These are phyloP conservation scores for Xylariomycetidae sp. DNA, from an alignment of 2,329 filamentous ascomycete species.

Conservation along the genomic window DNA sequence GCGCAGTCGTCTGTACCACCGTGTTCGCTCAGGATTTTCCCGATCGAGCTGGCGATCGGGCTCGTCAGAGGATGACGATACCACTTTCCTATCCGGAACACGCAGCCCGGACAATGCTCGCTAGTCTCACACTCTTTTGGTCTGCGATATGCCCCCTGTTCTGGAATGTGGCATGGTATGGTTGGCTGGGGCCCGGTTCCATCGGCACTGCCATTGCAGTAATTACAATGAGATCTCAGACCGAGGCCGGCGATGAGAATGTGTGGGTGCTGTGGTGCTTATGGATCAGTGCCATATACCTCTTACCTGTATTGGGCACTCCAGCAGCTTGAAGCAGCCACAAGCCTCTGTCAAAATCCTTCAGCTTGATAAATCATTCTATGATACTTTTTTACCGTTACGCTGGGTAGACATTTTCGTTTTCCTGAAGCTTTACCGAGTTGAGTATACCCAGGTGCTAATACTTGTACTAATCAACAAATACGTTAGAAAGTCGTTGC, in stretches of 20 bases:
- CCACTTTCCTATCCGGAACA: conserved; percentile 22
- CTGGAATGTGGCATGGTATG: conserved; percentile 3
- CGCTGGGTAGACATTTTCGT: too few relatives aligned
- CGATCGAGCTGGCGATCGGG: conserved; percentile 19
- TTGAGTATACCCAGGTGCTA: too few relatives aligned
- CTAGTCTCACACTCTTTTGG: conserved; percentile 4
- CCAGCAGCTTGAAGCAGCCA: too few relatives aligned
- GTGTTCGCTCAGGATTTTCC: conserved; percentile 22
- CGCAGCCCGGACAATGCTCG: conserved; percentile 3
- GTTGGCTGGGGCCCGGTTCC: conserved; percentile 1
- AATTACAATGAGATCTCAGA: not conserved
- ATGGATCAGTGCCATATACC: conserved; percentile 6
- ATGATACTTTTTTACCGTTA: too few relatives aligned
- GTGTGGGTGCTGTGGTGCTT: conserved; percentile 9
- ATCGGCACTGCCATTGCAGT: conserved; percentile 1
- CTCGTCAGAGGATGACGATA: conserved; percentile 19
- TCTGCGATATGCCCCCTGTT: conserved; percentile 4
- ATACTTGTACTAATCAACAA: too few relatives aligned
- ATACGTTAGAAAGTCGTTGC: too few relatives aligned
- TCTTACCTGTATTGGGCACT: too few relatives aligned
- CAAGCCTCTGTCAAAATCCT: too few relatives aligned
- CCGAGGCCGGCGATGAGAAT: conserved; percentile 2
- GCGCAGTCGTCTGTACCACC: conserved; percentile 19
- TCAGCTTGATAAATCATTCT: too few relatives aligned
- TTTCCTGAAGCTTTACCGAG: too few relatives aligned